A percentile compares a stretch with the other conserved stretches of the same genome.
These are phyloP conservation scores for Ustilago cynodontis DNA, from an alignment of 1,284 basidiomycete species.

Conservation along the genomic window DNA sequence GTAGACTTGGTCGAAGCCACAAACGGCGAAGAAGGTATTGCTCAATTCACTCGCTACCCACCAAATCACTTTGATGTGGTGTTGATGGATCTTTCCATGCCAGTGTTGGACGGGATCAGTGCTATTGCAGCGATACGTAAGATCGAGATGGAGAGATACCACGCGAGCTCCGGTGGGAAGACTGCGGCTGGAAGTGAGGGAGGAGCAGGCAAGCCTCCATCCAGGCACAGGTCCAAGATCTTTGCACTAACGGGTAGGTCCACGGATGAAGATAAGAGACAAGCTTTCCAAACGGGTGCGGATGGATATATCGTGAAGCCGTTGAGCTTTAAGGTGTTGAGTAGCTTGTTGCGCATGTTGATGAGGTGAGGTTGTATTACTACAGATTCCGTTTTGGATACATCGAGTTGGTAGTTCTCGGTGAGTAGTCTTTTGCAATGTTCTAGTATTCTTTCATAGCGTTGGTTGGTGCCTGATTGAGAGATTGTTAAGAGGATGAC, in stretches of 20 bases:
- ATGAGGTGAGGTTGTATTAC: conserved; percentile 18
- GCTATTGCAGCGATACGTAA: conserved; percentile 85
- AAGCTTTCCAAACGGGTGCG: conserved; percentile 90
- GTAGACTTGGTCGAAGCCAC: conserved; percentile 56
- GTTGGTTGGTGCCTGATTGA: not conserved
- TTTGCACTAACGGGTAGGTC: conserved; percentile 93
- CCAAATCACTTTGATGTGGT: conserved; percentile 56
- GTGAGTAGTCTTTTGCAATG: not conserved
- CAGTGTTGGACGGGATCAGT: conserved; percentile 84
- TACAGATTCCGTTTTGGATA: no score
- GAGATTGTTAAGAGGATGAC: not conserved
- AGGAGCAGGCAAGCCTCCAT: conserved; percentile 16
- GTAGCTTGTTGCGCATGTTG: conserved; percentile 52
- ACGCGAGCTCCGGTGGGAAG: conserved; percentile 8
- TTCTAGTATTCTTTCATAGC: not conserved
- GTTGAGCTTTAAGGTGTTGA: conserved; percentile 54
- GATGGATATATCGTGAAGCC: conserved; percentile 84
- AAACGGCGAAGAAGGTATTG: conserved; percentile 63
- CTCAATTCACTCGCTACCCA: conserved; percentile 42
- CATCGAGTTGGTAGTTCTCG: not conserved
- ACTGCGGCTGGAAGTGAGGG: not conserved
- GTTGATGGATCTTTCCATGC: conserved; percentile 88
- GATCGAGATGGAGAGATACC: conserved; percentile 76
- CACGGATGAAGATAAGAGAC: conserved; percentile 88
- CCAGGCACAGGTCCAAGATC: conserved; percentile 74